Percentiles rank a stretch among this genome's conserved stretches.
phyloP scores from a whole-genome alignment of 2,329 filamentous ascomycete species.

The Escovopsis sp. region DNA sequence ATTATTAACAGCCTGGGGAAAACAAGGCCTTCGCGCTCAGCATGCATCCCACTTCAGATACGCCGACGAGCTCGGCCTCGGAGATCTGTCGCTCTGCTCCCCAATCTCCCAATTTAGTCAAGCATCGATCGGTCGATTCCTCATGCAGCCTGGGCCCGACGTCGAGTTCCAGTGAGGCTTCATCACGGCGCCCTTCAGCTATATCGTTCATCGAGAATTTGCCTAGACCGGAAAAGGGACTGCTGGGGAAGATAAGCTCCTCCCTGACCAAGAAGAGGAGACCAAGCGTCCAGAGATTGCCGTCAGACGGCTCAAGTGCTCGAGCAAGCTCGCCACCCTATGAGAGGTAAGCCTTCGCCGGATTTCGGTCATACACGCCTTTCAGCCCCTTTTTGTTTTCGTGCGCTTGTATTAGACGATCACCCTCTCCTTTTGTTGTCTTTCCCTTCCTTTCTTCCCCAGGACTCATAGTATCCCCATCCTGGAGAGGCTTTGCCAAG shows the following conservation, averaged over 20 bases:
- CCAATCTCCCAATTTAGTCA: constrained; percentile 7
- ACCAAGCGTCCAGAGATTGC: constrained; percentile 7
- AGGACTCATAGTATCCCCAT: too few relatives aligned
- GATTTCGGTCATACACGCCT: background rate
- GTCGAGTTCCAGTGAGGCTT: constrained; percentile 8
- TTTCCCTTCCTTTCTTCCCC: background rate
- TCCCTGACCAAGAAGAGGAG: constrained; percentile 2
- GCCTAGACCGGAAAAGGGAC: constrained; percentile 11
- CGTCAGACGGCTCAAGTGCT: constrained; percentile 27
- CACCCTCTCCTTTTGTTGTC: background rate
- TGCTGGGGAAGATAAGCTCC: constrained; percentile 19
- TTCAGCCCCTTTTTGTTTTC: background rate
- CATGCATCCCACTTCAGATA: constrained; percentile 9
- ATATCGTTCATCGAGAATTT: constrained; percentile 22
- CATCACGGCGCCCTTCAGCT: constrained; percentile 18
- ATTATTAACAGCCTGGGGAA: background rate
- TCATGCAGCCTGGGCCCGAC: constrained; percentile 2
- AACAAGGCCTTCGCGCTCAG: background rate
- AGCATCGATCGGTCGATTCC: constrained; percentile 6
- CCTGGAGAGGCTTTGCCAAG: too few relatives aligned
- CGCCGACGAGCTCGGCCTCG: constrained; percentile 22
- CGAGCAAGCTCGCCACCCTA: constrained; percentile 34
- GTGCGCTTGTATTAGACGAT: background rate
- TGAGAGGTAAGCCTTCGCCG: constrained; percentile 24
- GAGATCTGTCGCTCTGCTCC: constrained; percentile 29